These are phyloP conservation scores for Crithidia fasciculata DNA, from an alignment of 208 protist genomes.

Conservation along the genomic window DNA sequence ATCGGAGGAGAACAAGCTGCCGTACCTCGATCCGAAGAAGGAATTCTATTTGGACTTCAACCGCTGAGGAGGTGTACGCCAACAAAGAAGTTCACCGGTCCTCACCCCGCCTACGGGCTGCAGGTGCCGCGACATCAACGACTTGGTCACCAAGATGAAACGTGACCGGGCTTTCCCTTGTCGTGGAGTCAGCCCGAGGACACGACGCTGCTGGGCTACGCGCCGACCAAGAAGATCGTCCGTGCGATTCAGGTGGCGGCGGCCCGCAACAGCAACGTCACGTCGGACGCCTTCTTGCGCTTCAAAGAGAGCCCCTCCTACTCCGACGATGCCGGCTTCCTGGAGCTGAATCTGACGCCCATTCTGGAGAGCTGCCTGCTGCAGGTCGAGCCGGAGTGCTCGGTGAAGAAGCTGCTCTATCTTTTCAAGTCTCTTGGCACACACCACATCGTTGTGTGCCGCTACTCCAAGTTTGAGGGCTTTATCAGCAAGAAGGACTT, in stretches of 20 bases:
- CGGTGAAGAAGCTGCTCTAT: conserved; percentile 71
- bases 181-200: conserved; percentile 65
- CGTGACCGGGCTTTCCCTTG: conserved; percentile 75
- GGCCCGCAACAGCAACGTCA: conserved; percentile 48
- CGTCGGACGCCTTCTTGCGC: conserved; percentile 47
- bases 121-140: conserved; percentile 69
- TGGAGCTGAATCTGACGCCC: conserved; percentile 60
- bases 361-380: conserved; percentile 67
- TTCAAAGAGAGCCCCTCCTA: conserved; percentile 43
- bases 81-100: conserved; percentile 56
- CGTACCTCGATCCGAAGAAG: conserved; percentile 84
- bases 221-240: conserved; percentile 62
- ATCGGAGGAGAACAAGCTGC: conserved; percentile 80
- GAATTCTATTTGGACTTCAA: conserved; percentile 68
- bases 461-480: conserved; percentile 67
- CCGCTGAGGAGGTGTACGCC: conserved; percentile 62
- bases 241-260: conserved; percentile 60
- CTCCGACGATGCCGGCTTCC: conserved; percentile 25
- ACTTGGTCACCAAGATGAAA: conserved; percentile 60
- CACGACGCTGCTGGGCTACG: conserved; percentile 76
- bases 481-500: conserved; percentile 84
- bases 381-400: conserved; percentile 74
- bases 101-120: conserved; percentile 67
- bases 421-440: conserved; percentile 80
- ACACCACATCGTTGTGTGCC: conserved; percentile 71